A percentile compares a stretch with the other conserved stretches of the same genome.
Evolutionary conservation across 345 rosid genomes (phyloP).

Genomic region (Sonneratia alba): DNA sequence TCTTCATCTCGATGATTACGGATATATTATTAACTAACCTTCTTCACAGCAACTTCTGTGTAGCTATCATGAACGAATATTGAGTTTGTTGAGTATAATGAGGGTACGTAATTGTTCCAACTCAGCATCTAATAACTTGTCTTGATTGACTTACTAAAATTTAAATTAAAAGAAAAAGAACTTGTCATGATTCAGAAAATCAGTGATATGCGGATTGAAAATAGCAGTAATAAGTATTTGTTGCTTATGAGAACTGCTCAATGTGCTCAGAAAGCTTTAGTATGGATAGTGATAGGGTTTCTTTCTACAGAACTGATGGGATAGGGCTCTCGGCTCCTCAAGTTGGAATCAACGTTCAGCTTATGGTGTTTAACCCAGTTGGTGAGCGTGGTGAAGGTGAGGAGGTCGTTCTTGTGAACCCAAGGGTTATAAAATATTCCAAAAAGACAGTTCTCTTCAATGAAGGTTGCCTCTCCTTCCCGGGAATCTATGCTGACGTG

Average conservation of each 20-base stretch:
- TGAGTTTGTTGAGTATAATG: neutral
- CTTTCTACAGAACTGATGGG: conserved; percentile 77
- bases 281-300: conserved; percentile 26
- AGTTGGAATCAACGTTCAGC: conserved; percentile 76
- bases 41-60: neutral
- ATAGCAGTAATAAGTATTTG: neutral
- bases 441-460: conserved; percentile 49
- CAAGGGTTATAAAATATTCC: conserved; percentile 59
- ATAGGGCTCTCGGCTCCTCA: conserved; percentile 95
- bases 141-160: neutral
- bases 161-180: neutral
- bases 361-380: conserved; percentile 87
- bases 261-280: neutral
- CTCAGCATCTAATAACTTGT: neutral
- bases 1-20: neutral
- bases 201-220: neutral
- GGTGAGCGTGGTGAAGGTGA: conserved; percentile 76
- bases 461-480: conserved; percentile 94
- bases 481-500: conserved; percentile 78
- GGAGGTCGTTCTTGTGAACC: conserved; percentile 86
- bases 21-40: neutral
- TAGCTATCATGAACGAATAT: neutral
- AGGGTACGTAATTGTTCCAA: neutral
- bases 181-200: neutral
- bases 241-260: neutral